These are phyloP conservation scores for Beta lomatogona DNA, from an alignment of 179 eudicot genomes.

Conservation along the genomic window DNA sequence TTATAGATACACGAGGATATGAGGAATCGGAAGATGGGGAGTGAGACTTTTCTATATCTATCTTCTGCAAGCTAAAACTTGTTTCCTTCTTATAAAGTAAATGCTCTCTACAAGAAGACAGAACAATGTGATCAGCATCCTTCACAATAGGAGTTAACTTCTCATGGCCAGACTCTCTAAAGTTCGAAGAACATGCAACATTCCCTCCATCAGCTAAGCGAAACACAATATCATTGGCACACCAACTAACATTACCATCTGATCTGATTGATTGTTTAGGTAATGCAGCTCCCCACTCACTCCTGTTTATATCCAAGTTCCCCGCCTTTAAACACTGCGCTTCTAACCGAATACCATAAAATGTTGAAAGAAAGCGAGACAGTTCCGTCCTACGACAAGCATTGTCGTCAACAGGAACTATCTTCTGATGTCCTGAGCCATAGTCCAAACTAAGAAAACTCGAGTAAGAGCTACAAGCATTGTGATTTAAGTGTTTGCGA, in stretches of 20 bases:
- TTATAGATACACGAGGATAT: slow-evolving; percentile 52
- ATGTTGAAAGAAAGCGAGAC: slow-evolving; percentile 52
- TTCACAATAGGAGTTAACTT: slow-evolving; percentile 24
- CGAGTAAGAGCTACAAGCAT: slow-evolving; percentile 39
- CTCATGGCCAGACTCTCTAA: slow-evolving; percentile 38
- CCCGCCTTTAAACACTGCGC: slow-evolving; percentile 25
- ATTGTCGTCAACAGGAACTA: slow-evolving; percentile 29
- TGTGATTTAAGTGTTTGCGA: slow-evolving; percentile 34
- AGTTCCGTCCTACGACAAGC: slow-evolving; percentile 41
- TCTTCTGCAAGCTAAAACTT: slow-evolving; percentile 33
- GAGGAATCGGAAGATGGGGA: slow-evolving; percentile 37
- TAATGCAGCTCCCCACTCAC: slow-evolving; percentile 33
- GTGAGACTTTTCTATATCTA: slow-evolving; percentile 38
- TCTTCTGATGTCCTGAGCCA: slow-evolving; percentile 22
- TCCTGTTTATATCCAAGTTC: slow-evolving; percentile 26
- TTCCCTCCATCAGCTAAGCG: slow-evolving; percentile 40
- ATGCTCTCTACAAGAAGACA: slow-evolving; percentile 44
- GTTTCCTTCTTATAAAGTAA: slow-evolving; percentile 30
- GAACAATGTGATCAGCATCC: slow-evolving; percentile 28
- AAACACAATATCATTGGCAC: slow-evolving; percentile 39
- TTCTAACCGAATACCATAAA: slow-evolving; percentile 40
- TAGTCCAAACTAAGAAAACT: slow-evolving; percentile 29
- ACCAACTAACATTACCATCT: slow-evolving; percentile 46
- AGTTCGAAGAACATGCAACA: slow-evolving; percentile 57
- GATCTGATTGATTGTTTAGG: slow-evolving; percentile 22